Evolutionary conservation across 2,329 filamentous ascomycete species (phyloP).

Genomic region (Leptodontidium sp.): DNA sequence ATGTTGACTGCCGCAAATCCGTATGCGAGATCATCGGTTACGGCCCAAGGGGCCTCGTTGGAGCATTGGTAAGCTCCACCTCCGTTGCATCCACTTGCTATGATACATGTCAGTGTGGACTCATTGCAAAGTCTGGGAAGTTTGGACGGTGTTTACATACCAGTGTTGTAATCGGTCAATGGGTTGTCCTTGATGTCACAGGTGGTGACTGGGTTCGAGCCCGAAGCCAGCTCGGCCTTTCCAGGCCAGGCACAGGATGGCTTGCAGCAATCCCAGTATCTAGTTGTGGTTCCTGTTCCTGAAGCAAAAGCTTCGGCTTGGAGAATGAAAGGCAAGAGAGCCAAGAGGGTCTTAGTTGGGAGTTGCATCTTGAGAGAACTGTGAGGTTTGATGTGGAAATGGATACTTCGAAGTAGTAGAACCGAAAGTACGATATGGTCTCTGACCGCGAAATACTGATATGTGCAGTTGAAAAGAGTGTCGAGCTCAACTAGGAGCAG

Average conservation of each 20-base stretch:
- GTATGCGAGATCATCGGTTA: slow-evolving; percentile 61
- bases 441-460: slow-evolving; percentile 16
- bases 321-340: slow-evolving; percentile 40
- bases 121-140: slow-evolving; percentile 62
- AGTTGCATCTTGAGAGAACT: slow-evolving; percentile 36
- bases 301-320: slow-evolving; percentile 35
- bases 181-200: slow-evolving; percentile 58
- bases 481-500: slow-evolving; percentile 30
- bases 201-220: slow-evolving; percentile 40
- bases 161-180: slow-evolving; percentile 57
- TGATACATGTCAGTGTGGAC: slow-evolving; percentile 55
- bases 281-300: slow-evolving; percentile 46
- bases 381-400: background rate
- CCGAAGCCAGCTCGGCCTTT: slow-evolving; percentile 59
- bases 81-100: slow-evolving; percentile 55
- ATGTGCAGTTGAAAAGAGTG: slow-evolving; percentile 27
- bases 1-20: slow-evolving; percentile 70
- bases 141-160: slow-evolving; percentile 63
- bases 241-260: slow-evolving; percentile 68
- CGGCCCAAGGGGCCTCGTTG: slow-evolving; percentile 67
- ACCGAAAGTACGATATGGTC: slow-evolving; percentile 15
- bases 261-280: slow-evolving; percentile 76
- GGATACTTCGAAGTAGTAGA: background rate
- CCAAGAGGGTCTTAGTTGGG: slow-evolving; percentile 36
- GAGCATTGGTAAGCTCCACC: slow-evolving; percentile 61